Evolutionary conservation across 1,284 basidiomycete species (phyloP), one percentile per base, ranked within the genome.

Genomic region (Ustilago xerochloae): DNA sequence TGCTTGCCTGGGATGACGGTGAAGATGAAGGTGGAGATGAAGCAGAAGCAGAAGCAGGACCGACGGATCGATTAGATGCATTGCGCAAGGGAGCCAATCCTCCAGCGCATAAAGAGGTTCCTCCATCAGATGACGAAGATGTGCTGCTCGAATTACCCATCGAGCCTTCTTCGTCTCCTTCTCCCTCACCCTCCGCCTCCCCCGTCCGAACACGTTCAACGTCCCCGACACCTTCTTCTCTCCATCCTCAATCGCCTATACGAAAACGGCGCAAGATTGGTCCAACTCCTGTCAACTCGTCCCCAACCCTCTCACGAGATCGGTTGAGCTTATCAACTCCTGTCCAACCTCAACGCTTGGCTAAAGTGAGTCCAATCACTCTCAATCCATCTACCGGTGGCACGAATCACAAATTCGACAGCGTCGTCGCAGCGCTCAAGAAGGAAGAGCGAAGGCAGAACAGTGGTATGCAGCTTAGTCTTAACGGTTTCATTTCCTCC

Each of bases 51-150:
- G 13, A 35, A 4, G 39, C 32, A 16, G 47, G 43, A 24, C 33
- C 28, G 26, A 41, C 8, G n/a, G n/a, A n/a, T n/a, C n/a, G n/a
- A n/a, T n/a, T n/a, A n/a, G n/a, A n/a, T n/a, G n/a, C n/a, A n/a
- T n/a, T n/a, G n/a, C n/a, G n/a, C n/a, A n/a, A n/a, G n/a, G n/a
- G n/a, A n/a, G n/a, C n/a, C n/a, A n/a, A 24, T 43, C 20, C 6
- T n/a, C 46, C 22, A 39, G 22, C 50, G 2, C 10, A 47, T 0
- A 9, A 22, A 32, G 59, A 66, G 30, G 63, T 66, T 0, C 60
- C 60, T 3, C 52, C 69, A 6, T 63, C 69, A 15, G 69, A 67
- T 32, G 65, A 68, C 36, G 64, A 68, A 36, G 70, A 73, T 9
- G 20, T 60, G 5, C 56, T 72, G 3, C 50, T 64, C 1, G 52